Conservation (phyloP, 495 filamentous ascomycete species). For the Sphaerosporella brunnea region DNA sequence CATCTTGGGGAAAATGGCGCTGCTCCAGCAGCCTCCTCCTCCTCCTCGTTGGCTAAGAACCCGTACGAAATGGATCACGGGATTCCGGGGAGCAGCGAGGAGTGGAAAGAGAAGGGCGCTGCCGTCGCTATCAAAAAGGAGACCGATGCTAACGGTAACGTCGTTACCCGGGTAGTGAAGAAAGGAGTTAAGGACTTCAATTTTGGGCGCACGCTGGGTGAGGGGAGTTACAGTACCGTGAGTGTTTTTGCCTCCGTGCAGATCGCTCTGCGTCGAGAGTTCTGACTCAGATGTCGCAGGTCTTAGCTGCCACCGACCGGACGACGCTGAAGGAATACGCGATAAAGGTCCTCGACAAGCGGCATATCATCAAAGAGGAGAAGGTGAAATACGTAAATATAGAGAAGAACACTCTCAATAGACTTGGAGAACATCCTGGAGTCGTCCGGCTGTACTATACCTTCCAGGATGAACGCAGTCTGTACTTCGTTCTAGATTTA, state of each 20-base stretch:
- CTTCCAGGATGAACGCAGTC: conserved; percentile 86
- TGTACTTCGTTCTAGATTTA: conserved; percentile 94
- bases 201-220: conserved; percentile 80
- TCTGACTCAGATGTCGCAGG: conserved; percentile 15
- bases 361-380: conserved; percentile 99
- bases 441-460: conserved; percentile 97
- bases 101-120: conserved; percentile 89
- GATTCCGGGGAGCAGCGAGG: conserved; percentile 56
- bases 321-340: conserved; percentile 94
- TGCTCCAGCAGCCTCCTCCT: too few relatives aligned
- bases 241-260: conserved; percentile 4
- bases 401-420: conserved; percentile 94
- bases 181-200: conserved; percentile 95
- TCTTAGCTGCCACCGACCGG: conserved; percentile 75
- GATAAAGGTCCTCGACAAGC: conserved; percentile 95
- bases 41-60: conserved; percentile 27
- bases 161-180: conserved; percentile 68
- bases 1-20: conserved; percentile 46
- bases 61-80: conserved; percentile 30
- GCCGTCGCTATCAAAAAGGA: conserved; percentile 64
- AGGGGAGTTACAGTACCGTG: conserved; percentile 97
- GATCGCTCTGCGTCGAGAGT: background rate
- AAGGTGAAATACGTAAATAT: conserved; percentile 99
- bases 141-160: conserved; percentile 63
- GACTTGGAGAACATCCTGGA: conserved; percentile 87